These are phyloP conservation scores for Colletotrichum camelliae DNA, from an alignment of 2,329 filamentous ascomycete species.

Conservation along the genomic window DNA sequence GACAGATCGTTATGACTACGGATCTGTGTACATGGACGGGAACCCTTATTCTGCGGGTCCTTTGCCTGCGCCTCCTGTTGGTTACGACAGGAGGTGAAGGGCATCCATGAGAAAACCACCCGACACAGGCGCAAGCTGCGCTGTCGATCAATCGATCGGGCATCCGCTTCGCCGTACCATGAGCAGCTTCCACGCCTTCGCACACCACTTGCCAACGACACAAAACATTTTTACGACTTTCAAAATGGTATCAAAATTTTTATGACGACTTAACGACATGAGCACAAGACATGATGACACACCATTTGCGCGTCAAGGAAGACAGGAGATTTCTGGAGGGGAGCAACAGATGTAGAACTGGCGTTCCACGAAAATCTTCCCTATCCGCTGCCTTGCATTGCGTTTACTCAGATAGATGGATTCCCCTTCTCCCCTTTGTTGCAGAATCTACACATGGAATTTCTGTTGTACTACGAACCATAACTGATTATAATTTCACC, in stretches of 20 bases:
- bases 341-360: not conserved
- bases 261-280: not conserved
- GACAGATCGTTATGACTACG: slow-evolving; percentile 41
- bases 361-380: not conserved
- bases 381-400: slow-evolving; percentile 7
- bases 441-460: slow-evolving; percentile 23
- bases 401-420: slow-evolving; percentile 19
- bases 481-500: slow-evolving; percentile 46
- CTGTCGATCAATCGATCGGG: not conserved
- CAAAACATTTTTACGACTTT: not conserved
- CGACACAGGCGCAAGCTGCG: not conserved
- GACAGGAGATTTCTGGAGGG: not conserved
- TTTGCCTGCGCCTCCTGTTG: slow-evolving; percentile 46
- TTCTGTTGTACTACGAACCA: slow-evolving; percentile 30
- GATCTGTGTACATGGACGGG: slow-evolving; percentile 51
- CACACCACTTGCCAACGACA: not conserved
- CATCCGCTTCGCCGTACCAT: not conserved
- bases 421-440: not conserved
- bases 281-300: not conserved
- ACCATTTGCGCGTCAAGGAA: not conserved
- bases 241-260: not conserved
- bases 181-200: not conserved
- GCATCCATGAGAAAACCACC: not conserved
- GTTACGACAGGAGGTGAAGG: slow-evolving; percentile 40
- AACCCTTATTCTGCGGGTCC: slow-evolving; percentile 48